Conservation (phyloP, 129 eudicot genomes). For the Helianthus annuus region HanXRQr2.0-SUNRISE NC_035449.2:192195313-192195812, state of each 20-base stretch:
- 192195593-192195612: constrained; percentile 1
- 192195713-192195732: constrained; percentile 98
- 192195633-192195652: not conserved
- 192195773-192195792: constrained; percentile 79
- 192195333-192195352: too few relatives aligned
- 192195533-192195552: not conserved
- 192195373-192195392: too few relatives aligned
- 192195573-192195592: not conserved
- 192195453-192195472: not conserved
- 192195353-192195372: too few relatives aligned
- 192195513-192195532: not conserved
- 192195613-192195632: not conserved
- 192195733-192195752: constrained; percentile 82
- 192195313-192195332: too few relatives aligned
- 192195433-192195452: too few relatives aligned
- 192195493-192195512: not conserved
- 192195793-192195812: constrained; percentile 88
- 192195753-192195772: constrained; percentile 98
- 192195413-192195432: not conserved
- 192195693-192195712: constrained; percentile 99
- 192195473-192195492: not conserved
- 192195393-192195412: too few relatives aligned
- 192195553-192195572: not conserved
- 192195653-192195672: not conserved
- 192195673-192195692: constrained; percentile 87